Percentiles rank a stretch among this genome's conserved stretches.
phyloP scores from a whole-genome alignment of 306 rosid genomes.

The Prunus mira region DNA sequence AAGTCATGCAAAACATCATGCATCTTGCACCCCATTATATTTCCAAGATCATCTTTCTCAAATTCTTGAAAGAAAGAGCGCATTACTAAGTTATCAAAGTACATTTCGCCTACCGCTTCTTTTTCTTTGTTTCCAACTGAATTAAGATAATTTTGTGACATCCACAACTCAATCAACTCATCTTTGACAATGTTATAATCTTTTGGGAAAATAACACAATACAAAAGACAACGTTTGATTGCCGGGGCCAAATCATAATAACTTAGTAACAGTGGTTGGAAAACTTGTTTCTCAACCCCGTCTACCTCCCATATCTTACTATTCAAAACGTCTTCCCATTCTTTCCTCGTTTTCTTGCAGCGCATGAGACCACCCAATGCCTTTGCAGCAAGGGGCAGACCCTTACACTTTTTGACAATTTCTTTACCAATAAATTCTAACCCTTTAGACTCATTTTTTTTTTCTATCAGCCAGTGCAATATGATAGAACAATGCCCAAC shows the following conservation, averaged over 20 bases:
- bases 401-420: conserved; percentile 10
- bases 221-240: neutral
- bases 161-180: neutral
- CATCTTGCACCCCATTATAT: neutral
- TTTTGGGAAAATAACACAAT: neutral
- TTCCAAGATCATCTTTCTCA: neutral
- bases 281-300: neutral
- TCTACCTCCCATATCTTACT: neutral
- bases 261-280: conserved; percentile 10
- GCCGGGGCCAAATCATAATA: neutral
- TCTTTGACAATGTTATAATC: neutral
- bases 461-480: neutral
- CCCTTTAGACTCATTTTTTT: neutral
- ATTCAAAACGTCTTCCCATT: conserved; percentile 5
- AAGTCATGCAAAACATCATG: neutral
- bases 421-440: neutral
- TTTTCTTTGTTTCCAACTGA: neutral
- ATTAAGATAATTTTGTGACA: neutral
- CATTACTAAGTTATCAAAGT: neutral
- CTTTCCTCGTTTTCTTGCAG: neutral
- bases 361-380: conserved; percentile 6
- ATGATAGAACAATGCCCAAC: neutral
- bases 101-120: neutral
- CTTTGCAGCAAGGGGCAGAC: conserved; percentile 20
- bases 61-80: neutral